Conservation (phyloP, 257 asterid genomes). For the Nicotiana knightiana region DNA sequence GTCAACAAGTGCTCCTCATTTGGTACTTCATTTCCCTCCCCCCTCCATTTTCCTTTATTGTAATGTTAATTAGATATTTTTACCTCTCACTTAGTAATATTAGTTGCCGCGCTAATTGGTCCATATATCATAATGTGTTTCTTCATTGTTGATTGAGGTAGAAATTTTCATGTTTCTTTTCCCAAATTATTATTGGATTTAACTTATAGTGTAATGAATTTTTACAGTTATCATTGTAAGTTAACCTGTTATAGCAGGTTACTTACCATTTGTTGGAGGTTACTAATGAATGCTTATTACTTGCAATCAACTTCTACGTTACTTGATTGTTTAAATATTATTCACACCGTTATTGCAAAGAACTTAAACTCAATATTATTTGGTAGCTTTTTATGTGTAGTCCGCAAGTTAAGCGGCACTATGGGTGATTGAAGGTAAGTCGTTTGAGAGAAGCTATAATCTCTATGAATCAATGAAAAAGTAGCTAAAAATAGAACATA, state of each 20-base stretch:
- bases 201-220: no score
- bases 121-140: not conserved
- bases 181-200: no score
- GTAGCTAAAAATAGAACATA: not conserved
- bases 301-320: no score
- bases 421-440: not conserved
- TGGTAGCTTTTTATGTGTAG: not conserved
- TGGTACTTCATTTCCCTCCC: constrained; percentile 35
- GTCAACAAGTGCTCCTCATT: constrained; percentile 97
- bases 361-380: not conserved
- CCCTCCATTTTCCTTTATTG: constrained; percentile 2
- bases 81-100: not conserved
- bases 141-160: not conserved
- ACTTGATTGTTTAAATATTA: no score
- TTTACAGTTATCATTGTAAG: no score
- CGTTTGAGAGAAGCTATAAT: not conserved
- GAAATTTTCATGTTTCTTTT: not conserved
- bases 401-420: not conserved
- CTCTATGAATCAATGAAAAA: not conserved
- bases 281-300: no score
- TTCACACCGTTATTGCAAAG: no score
- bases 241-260: no score
- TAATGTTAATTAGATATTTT: not conserved
- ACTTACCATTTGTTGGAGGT: no score
- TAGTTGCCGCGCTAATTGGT: not conserved